Evolutionary conservation across 306 rosid genomes (phyloP).

Genomic region (Cicer yamashitae): DNA sequence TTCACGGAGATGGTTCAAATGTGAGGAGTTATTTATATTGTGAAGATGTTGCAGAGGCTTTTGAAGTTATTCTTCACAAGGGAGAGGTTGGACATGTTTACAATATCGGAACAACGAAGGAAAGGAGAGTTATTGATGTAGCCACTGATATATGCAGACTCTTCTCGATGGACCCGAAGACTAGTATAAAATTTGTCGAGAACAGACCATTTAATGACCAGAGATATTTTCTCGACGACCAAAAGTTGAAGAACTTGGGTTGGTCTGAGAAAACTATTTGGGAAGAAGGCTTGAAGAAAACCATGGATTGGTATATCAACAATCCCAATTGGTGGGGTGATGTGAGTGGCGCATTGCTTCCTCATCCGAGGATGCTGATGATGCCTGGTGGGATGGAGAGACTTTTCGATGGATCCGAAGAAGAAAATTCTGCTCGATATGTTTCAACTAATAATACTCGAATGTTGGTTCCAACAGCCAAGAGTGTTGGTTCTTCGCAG

Average conservation of each 20-base stretch:
- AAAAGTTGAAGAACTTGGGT: slow-evolving; percentile 80
- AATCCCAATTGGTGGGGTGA: slow-evolving; percentile 97
- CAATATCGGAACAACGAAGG: slow-evolving; percentile 85
- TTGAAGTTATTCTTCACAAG: slow-evolving; percentile 86
- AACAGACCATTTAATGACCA: slow-evolving; percentile 93
- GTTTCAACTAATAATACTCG: slow-evolving; percentile 67
- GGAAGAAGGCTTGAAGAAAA: slow-evolving; percentile 94
- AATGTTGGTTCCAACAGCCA: slow-evolving; percentile 77
- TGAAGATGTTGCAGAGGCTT: slow-evolving; percentile 96
- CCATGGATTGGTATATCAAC: slow-evolving; percentile 81
- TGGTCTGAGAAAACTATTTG: slow-evolving; percentile 85
- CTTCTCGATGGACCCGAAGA: slow-evolving; percentile 63
- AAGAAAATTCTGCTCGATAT: slow-evolving; percentile 56
- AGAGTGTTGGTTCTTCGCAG: slow-evolving; percentile 52
- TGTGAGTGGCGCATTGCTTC: slow-evolving; percentile 90
- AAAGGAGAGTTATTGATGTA: slow-evolving; percentile 91
- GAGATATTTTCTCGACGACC: slow-evolving; percentile 83
- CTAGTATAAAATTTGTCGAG: slow-evolving; percentile 83
- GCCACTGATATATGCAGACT: slow-evolving; percentile 81
- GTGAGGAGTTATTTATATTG: slow-evolving; percentile 91
- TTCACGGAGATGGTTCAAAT: slow-evolving; percentile 92
- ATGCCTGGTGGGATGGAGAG: slow-evolving; percentile 91
- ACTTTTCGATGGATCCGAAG: slow-evolving; percentile 69
- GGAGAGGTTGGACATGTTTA: slow-evolving; percentile 98
- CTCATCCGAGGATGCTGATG: slow-evolving; percentile 93